A percentile compares a stretch with the other conserved stretches of the same genome.
phyloP scores from a whole-genome alignment of 352 stramenopile species.

The Globisporangium iwayamae region DNA sequence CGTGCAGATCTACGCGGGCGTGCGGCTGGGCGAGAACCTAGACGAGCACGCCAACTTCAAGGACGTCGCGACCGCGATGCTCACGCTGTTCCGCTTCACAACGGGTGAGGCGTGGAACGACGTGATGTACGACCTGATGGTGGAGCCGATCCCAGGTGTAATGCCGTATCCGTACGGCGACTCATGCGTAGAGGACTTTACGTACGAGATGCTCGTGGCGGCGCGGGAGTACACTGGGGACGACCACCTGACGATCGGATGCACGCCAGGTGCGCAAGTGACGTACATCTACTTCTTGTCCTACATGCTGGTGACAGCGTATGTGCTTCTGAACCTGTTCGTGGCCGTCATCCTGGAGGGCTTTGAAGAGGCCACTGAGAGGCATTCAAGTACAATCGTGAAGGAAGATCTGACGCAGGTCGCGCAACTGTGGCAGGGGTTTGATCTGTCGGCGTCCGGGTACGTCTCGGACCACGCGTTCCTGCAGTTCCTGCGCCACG shows the following conservation, averaged over 20 bases:
- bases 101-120: slow-evolving; percentile 78
- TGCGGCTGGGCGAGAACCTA: slow-evolving; percentile 50
- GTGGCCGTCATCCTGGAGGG: slow-evolving; percentile 79
- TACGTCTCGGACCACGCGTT: slow-evolving; percentile 39
- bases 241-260: slow-evolving; percentile 35
- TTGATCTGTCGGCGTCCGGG: slow-evolving; percentile 27
- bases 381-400: slow-evolving; percentile 30
- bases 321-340: slow-evolving; percentile 78
- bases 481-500: slow-evolving; percentile 31
- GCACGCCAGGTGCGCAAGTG: slow-evolving; percentile 27
- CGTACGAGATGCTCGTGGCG: slow-evolving; percentile 24
- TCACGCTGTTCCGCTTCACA: slow-evolving; percentile 62
- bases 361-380: slow-evolving; percentile 59
- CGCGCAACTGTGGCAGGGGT: slow-evolving; percentile 31
- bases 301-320: slow-evolving; percentile 61
- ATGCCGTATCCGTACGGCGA: slow-evolving; percentile 26
- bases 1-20: slow-evolving; percentile 64
- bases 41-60: slow-evolving; percentile 68
- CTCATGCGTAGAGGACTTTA: slow-evolving; percentile 38
- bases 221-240: slow-evolving; percentile 24
- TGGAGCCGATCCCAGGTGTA: slow-evolving; percentile 22
- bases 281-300: slow-evolving; percentile 69
- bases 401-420: slow-evolving; percentile 35
- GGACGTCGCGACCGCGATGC: slow-evolving; percentile 40
- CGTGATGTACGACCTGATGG: slow-evolving; percentile 76